Percentiles rank a stretch among this genome's conserved stretches.
These are phyloP conservation scores for Backusella circina DNA, from an alignment of 192 early-diverging fungal genomes.

Conservation along the genomic window DNA sequence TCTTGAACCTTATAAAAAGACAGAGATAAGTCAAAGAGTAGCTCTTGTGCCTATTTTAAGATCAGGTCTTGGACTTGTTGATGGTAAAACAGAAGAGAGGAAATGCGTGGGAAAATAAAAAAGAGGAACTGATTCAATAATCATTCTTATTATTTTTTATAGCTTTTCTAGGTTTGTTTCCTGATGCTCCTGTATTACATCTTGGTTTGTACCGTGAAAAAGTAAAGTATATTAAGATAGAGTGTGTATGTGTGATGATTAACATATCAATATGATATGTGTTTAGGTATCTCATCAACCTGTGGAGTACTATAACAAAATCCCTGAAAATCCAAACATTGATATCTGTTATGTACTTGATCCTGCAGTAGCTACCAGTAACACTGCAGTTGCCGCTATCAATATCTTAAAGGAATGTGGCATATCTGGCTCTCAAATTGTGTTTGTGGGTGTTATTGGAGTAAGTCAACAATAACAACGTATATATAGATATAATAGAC, in stretches of 20 bases:
- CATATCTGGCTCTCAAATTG: conserved; percentile 54
- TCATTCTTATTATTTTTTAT: conserved; percentile 2
- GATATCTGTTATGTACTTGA: conserved; percentile 75
- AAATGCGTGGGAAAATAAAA: not conserved
- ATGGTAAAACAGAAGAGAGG: conserved; percentile 27
- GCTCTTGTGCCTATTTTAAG: conserved; percentile 65
- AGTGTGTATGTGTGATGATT: not conserved
- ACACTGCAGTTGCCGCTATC: conserved; percentile 73
- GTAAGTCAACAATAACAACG: conserved; percentile 37
- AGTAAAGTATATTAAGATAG: conserved; percentile 18
- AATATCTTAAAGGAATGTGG: conserved; percentile 82
- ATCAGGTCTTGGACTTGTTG: conserved; percentile 58
- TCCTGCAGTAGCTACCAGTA: conserved; percentile 78
- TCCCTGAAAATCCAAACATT: conserved; percentile 63
- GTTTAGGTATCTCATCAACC: conserved; percentile 66
- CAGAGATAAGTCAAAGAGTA: conserved; percentile 32
- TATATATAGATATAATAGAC: not conserved
- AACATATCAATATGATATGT: not conserved
- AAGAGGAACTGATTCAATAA: not conserved
- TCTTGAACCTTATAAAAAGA: conserved; percentile 39
- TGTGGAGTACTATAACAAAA: conserved; percentile 93
- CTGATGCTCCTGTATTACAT: conserved; percentile 70
- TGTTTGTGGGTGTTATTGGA: conserved; percentile 62
- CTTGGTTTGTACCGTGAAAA: conserved; percentile 81
- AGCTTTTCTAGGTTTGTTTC: conserved; percentile 61